phyloP scores from a whole-genome alignment of 108 stramenopile species.

The Nitzschia sp. region DNA sequence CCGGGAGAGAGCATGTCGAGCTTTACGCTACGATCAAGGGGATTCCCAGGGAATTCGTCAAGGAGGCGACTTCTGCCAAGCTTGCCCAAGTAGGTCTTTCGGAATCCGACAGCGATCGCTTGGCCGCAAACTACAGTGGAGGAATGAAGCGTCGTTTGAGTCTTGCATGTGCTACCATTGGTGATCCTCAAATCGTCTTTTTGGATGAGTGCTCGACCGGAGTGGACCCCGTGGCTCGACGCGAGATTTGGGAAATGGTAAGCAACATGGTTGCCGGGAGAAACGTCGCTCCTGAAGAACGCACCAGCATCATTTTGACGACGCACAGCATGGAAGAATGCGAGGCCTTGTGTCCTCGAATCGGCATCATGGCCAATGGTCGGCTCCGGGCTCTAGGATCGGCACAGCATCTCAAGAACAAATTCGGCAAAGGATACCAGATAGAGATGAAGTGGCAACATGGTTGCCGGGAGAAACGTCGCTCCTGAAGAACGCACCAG shows the following conservation, averaged over 20 bases:
- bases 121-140: constrained; percentile 73
- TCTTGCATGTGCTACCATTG: constrained; percentile 87
- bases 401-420: constrained; percentile 83
- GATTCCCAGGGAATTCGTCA: constrained; percentile 48
- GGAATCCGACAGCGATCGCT: constrained; percentile 67
- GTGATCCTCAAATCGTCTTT: constrained; percentile 80
- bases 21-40: constrained; percentile 96
- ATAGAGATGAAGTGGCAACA: constrained; percentile 83
- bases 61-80: constrained; percentile 66
- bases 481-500: too few relatives aligned
- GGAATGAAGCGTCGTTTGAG: constrained; percentile 91
- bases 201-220: constrained; percentile 82
- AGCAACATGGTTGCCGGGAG: constrained; percentile 70
- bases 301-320: constrained; percentile 80
- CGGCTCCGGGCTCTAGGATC: constrained; percentile 88
- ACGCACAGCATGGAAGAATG: constrained; percentile 96
- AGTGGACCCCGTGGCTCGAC: constrained; percentile 76
- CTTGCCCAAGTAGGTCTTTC: constrained; percentile 79
- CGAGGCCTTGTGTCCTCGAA: constrained; percentile 95
- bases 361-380: constrained; percentile 97
- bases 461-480: too few relatives aligned
- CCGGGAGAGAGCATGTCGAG: constrained; percentile 95
- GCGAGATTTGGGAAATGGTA: constrained; percentile 85
- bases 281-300: constrained; percentile 46
- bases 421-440: constrained; percentile 85